Base-by-base conservation (phyloP, 176 grass and related monocot genomes). In the Paspalum notatum region DNA sequence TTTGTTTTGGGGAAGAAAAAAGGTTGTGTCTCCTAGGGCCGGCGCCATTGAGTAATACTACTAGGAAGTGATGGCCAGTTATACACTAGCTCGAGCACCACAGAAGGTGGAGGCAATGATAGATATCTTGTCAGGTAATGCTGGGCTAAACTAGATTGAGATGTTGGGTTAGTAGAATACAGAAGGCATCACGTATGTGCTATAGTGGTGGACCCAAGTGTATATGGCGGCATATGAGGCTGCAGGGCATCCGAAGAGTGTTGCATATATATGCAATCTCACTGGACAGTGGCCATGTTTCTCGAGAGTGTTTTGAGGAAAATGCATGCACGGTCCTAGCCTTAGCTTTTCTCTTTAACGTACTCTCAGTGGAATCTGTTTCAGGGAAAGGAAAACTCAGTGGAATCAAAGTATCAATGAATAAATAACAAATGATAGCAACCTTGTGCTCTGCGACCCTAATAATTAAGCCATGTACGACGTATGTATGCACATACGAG, bases 41-140 rank as follows among this genome's bases (percentile, higher is more conserved):
- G 68, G 44, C 32, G 14, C 40, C 21, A 55, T 47, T 4, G 24
- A 69, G 18, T 24, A 41, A 54, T 5, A 69, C 12, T 24, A 41
- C 53, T 5, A 5, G 24, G 27, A 24, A 66, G 62, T 66, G 40
- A 46, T 21, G 3, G 15, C 15, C 15, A 11, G 59, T 63, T 53
- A 78, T 45, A 32, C 14, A 66, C 14, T 32, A 22, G 39, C 22
- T 16, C 53, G 38, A 56, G 59, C 40, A 80, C 84, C 68, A 66
- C 15, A 41, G 68, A 74, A 80, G 20, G 84, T 73, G 84, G 76
- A 74, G 22, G 40, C 58, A 86, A 80, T 80, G 44, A 74, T 86
- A 49, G 11, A 58, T 57, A 48, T 74, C 5, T 64, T 43, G 21
- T 66, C 49, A 39, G 57, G 5, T 47, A 79, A 47, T 66, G 59